These are phyloP conservation scores for Trichoderma oligosporum DNA, from an alignment of 2,329 filamentous ascomycete species.

Conservation along the genomic window DNA sequence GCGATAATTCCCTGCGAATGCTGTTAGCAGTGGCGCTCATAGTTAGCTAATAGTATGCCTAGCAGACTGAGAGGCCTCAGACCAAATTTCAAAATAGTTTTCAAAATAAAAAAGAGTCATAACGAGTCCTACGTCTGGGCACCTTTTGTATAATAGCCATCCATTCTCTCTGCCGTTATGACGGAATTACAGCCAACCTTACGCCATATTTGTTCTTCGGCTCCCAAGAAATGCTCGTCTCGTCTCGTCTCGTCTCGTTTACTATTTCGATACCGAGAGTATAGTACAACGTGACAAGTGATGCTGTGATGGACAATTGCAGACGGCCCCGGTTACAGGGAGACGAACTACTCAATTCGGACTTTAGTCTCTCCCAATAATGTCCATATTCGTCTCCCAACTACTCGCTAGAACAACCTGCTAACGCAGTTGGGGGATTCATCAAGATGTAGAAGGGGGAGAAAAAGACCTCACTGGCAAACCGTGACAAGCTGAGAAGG, in stretches of 20 bases:
- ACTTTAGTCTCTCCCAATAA: background rate
- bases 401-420: background rate
- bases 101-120: background rate
- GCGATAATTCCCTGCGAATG: background rate
- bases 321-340: background rate
- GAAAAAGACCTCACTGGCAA: background rate
- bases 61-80: background rate
- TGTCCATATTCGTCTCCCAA: background rate
- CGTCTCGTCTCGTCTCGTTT: background rate
- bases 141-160: background rate
- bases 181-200: constrained; percentile 7
- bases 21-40: background rate
- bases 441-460: background rate
- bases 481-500: constrained; percentile 13
- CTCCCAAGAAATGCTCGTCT: no score
- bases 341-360: background rate
- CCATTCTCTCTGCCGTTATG: background rate
- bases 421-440: background rate
- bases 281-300: background rate
- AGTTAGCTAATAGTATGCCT: background rate
- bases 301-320: background rate
- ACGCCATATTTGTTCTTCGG: no score
- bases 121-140: background rate
- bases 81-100: background rate
- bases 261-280: background rate